Conservation (phyloP, 2,329 filamentous ascomycete genomes). For the Alternaria conjuncta region DNA sequence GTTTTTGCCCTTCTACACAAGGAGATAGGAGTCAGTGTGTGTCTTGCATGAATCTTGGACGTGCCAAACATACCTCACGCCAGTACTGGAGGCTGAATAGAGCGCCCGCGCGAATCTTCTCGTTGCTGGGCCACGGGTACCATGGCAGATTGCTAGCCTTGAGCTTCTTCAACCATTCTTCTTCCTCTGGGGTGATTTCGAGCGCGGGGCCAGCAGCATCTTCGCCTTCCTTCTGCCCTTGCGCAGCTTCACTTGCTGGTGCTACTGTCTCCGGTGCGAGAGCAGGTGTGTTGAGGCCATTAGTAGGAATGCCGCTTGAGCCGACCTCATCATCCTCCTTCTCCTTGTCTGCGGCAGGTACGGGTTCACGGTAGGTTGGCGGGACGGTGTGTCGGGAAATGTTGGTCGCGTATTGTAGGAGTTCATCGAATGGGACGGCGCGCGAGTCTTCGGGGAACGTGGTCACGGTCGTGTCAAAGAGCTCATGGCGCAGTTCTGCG, state of each 20-base stretch:
- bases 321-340: slow-evolving; percentile 26
- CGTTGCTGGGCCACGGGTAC: slow-evolving; percentile 77
- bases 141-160: slow-evolving; percentile 55
- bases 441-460: slow-evolving; percentile 50
- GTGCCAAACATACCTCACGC: slow-evolving; percentile 15
- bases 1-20: slow-evolving; percentile 18
- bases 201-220: slow-evolving; percentile 13
- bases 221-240: slow-evolving; percentile 21
- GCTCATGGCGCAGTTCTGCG: slow-evolving; percentile 74
- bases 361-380: slow-evolving; percentile 57
- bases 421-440: slow-evolving; percentile 70
- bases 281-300: slow-evolving; percentile 38
- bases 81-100: slow-evolving; percentile 52
- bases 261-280: slow-evolving; percentile 32
- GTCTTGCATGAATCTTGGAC: background rate
- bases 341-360: slow-evolving; percentile 27
- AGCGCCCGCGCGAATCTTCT: slow-evolving; percentile 71
- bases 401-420: slow-evolving; percentile 77
- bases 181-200: slow-evolving; percentile 39
- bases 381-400: slow-evolving; percentile 83
- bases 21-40: background rate
- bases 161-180: slow-evolving; percentile 44
- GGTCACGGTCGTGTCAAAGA: slow-evolving; percentile 59
- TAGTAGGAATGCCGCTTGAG: slow-evolving; percentile 34
- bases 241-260: slow-evolving; percentile 28